A percentile compares a stretch with the other conserved stretches of the same genome.
Conservation (phyloP, 2,329 filamentous ascomycete genomes). For the Fusarium longipes region DNA sequence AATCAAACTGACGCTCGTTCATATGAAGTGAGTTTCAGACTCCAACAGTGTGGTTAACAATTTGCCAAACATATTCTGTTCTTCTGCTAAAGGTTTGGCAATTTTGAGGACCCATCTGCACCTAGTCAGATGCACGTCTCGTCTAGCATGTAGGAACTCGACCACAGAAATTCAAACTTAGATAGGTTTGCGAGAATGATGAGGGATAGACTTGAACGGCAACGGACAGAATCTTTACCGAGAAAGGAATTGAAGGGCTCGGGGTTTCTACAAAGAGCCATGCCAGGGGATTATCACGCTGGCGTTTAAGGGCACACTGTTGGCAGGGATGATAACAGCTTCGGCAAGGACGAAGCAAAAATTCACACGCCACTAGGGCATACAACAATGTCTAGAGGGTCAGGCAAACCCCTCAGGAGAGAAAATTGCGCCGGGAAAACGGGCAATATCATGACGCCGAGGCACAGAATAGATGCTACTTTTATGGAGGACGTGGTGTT, state of each 20-base stretch:
- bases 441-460: constrained; percentile 28
- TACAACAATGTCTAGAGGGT: not conserved
- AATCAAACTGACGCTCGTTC: constrained; percentile 21
- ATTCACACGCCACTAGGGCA: not conserved
- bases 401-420: constrained; percentile 1
- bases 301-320: not conserved
- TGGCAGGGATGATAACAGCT: constrained; percentile 5
- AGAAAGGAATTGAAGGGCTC: not conserved
- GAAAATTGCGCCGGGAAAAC: not conserved
- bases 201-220: not conserved
- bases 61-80: not conserved
- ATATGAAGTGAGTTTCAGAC: not conserved
- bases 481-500: constrained; percentile 15
- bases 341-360: not conserved
- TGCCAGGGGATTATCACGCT: constrained; percentile 1
- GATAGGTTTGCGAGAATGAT: not conserved
- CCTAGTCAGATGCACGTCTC: constrained; percentile 21
- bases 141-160: constrained; percentile 11
- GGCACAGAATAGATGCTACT: not conserved
- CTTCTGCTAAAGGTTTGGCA: not conserved
- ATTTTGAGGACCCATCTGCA: not conserved
- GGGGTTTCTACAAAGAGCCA: constrained; percentile 4
- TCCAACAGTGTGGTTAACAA: constrained; percentile 21
- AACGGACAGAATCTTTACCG: not conserved
- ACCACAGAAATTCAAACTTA: constrained; percentile 1